Conservation (phyloP, 495 filamentous ascomycete species). For the Penicillium bovifimosum region DNA sequence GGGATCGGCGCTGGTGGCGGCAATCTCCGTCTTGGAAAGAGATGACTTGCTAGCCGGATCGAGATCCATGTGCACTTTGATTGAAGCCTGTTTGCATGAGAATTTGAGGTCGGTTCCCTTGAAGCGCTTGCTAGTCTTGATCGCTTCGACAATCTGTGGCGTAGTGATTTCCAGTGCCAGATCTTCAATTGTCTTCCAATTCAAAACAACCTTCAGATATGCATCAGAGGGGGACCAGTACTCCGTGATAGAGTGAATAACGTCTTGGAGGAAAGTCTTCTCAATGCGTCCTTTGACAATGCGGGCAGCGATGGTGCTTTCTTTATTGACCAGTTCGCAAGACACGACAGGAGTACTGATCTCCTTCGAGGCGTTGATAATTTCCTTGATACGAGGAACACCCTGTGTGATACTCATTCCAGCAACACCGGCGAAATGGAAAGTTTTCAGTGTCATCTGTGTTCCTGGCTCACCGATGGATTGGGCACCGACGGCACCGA, state of each 20-base stretch:
- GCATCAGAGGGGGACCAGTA: slow-evolving; percentile 70
- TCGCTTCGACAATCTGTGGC: slow-evolving; percentile 63
- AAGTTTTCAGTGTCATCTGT: slow-evolving; percentile 99
- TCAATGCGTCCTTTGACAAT: slow-evolving; percentile 89
- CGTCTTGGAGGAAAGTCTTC: slow-evolving; percentile 49
- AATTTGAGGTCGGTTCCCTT: slow-evolving; percentile 55
- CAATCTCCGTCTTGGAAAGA: slow-evolving; percentile 52
- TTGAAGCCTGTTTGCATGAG: slow-evolving; percentile 43
- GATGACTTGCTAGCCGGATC: slow-evolving; percentile 48
- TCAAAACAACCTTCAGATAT: slow-evolving; percentile 69
- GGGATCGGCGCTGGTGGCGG: slow-evolving; percentile 55
- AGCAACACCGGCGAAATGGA: slow-evolving; percentile 99
- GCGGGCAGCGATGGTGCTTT: slow-evolving; percentile 66
- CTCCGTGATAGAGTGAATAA: slow-evolving; percentile 74
- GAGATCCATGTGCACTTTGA: slow-evolving; percentile 53
- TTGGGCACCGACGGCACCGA: slow-evolving; percentile 96
- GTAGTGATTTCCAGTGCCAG: slow-evolving; percentile 72
- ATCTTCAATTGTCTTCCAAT: slow-evolving; percentile 66
- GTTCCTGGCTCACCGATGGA: slow-evolving; percentile 98
- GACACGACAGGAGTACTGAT: slow-evolving; percentile 93
- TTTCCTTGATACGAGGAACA: slow-evolving; percentile 99
- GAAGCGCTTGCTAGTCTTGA: slow-evolving; percentile 72
- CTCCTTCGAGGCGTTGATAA: slow-evolving; percentile 90
- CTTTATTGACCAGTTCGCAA: slow-evolving; percentile 69
- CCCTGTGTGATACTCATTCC: slow-evolving; percentile 98